phyloP scores from a whole-genome alignment of 805 yeast genomes.

The Wickerhamiella dianesei region DNA sequence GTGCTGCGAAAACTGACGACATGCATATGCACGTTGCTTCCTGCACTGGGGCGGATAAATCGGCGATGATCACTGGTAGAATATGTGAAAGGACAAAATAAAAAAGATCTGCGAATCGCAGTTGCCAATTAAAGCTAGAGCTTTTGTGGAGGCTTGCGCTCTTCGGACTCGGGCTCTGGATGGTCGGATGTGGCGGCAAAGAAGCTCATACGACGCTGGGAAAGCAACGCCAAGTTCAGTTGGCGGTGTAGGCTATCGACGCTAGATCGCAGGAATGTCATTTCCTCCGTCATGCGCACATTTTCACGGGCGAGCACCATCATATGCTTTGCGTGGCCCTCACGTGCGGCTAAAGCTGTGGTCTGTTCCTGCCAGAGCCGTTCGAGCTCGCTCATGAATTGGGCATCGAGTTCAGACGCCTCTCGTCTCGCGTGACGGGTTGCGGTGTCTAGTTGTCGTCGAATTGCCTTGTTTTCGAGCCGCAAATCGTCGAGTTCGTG shows the following conservation, averaged over 20 bases:
- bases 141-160: conserved; percentile 2
- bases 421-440: conserved; percentile 12
- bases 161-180: conserved; percentile 1
- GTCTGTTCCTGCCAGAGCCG: conserved; percentile 25
- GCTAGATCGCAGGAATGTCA: conserved; percentile 22
- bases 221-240: conserved; percentile 20
- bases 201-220: conserved; percentile 11
- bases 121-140: too few species aligned
- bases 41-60: too few species aligned
- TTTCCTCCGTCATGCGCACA: conserved; percentile 23
- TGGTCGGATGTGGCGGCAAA: conserved; percentile 1
- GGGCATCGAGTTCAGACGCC: conserved; percentile 19
- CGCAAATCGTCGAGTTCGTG: conserved; percentile 20
- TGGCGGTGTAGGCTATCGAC: conserved; percentile 27
- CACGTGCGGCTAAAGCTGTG: conserved; percentile 20
- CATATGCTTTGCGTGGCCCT: conserved; percentile 24
- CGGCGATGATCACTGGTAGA: too few species aligned
- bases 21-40: too few species aligned
- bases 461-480: conserved; percentile 24
- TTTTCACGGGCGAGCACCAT: conserved; percentile 26
- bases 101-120: too few species aligned
- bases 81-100: too few species aligned
- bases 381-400: conserved; percentile 24
- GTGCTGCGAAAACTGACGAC: too few species aligned
- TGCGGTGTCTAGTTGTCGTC: conserved; percentile 20